Evolutionary conservation across 352 stramenopile species (phyloP).

Genomic region (Phytophthora megakarya): DNA sequence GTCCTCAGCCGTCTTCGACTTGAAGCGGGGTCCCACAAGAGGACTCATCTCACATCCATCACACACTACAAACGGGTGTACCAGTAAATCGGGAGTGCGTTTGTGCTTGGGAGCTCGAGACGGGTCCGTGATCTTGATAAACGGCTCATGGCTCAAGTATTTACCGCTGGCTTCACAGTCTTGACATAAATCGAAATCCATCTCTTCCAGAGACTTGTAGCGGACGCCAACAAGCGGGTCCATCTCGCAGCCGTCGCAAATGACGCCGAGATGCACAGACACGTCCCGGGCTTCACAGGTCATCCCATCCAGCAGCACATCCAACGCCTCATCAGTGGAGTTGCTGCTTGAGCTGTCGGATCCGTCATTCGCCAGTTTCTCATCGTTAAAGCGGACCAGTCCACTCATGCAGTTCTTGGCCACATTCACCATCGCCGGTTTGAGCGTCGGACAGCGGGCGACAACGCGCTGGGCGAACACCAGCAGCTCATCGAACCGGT

Average conservation of each 20-base stretch:
- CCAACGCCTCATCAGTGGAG: constrained; percentile 6
- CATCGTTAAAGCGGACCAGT: constrained; percentile 43
- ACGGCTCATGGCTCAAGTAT: constrained; percentile 55
- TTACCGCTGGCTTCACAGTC: constrained; percentile 65
- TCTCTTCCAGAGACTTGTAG: constrained; percentile 80
- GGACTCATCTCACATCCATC: constrained; percentile 68
- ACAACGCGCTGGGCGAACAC: constrained; percentile 49
- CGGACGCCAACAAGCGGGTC: constrained; percentile 59
- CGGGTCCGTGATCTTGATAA: constrained; percentile 83
- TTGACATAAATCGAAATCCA: constrained; percentile 83
- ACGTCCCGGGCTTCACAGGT: constrained; percentile 25
- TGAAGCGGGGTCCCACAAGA: constrained; percentile 69
- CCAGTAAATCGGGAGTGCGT: constrained; percentile 29
- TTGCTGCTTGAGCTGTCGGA: constrained; percentile 36
- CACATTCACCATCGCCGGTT: constrained; percentile 46
- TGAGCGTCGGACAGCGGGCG: constrained; percentile 46
- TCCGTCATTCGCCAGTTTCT: constrained; percentile 29
- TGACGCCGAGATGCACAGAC: constrained; percentile 42
- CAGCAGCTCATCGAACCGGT: constrained; percentile 43
- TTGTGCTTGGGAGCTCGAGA: constrained; percentile 52
- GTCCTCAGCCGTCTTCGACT: constrained; percentile 58
- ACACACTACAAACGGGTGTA: constrained; percentile 61
- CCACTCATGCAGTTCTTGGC: constrained; percentile 46
- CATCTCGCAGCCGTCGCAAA: constrained; percentile 67
- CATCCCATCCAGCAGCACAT: too few relatives aligned